A percentile compares a stretch with the other conserved stretches of the same genome.
Evolutionary conservation across 1,284 basidiomycete genomes (phyloP).

Genomic region (Ustilago esculenta): DNA sequence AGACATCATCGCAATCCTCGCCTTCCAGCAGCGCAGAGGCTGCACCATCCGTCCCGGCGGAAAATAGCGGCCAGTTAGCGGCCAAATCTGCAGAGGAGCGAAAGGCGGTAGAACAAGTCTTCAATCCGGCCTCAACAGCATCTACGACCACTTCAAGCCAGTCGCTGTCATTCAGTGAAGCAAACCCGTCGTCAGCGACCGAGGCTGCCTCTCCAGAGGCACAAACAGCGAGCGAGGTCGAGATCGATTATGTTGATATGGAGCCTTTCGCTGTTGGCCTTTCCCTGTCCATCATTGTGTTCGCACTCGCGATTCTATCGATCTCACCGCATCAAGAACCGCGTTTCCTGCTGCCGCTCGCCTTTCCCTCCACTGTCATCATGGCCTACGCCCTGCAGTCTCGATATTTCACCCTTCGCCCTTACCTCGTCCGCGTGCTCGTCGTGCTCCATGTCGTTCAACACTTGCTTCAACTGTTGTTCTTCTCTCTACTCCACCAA

Average conservation of each 20-base stretch:
- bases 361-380: constrained; percentile 51
- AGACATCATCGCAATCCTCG: no score
- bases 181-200: no score
- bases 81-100: not conserved
- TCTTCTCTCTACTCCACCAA: constrained; percentile 53
- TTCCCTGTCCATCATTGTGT: constrained; percentile 14
- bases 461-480: constrained; percentile 24
- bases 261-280: constrained; percentile 7
- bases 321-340: constrained; percentile 67
- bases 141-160: not conserved
- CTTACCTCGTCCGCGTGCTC: constrained; percentile 14
- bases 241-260: constrained; percentile 10
- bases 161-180: not conserved
- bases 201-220: no score
- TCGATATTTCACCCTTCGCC: constrained; percentile 14
- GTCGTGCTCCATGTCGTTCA: constrained; percentile 26
- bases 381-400: constrained; percentile 29
- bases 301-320: constrained; percentile 56
- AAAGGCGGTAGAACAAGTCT: not conserved
- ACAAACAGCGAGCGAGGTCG: not conserved
- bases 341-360: constrained; percentile 65
- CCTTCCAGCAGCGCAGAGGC: not conserved
- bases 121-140: not conserved
- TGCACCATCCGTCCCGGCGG: not conserved
- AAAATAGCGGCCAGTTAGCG: no score